phyloP scores from a whole-genome alignment of 495 filamentous ascomycete genomes.

The Penicillium argentinense region DNA sequence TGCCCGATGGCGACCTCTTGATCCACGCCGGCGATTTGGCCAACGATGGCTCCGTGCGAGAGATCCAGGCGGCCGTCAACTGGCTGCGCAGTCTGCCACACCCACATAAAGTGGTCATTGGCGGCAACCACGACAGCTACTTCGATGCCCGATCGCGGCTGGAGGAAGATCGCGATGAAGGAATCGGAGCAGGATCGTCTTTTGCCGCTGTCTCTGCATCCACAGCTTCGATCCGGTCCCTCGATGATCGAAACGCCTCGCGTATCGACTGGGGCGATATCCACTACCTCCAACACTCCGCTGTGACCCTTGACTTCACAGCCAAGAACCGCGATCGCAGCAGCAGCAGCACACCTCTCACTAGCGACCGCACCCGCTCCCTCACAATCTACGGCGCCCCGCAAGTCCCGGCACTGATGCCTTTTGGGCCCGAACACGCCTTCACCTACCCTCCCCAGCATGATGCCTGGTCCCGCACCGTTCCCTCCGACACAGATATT shows the following conservation, averaged over 20 bases:
- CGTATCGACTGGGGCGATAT: slow-evolving; percentile 58
- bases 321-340: slow-evolving; percentile 9
- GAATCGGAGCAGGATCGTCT: slow-evolving; percentile 1
- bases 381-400: slow-evolving; percentile 64
- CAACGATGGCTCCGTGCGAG: slow-evolving; percentile 65
- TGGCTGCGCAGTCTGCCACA: slow-evolving; percentile 77
- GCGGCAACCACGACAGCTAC: slow-evolving; percentile 87
- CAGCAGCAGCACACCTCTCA: slow-evolving; percentile 7
- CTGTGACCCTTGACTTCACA: slow-evolving; percentile 49
- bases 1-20: slow-evolving; percentile 80
- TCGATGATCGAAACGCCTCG: slow-evolving; percentile 37
- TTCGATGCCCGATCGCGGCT: slow-evolving; percentile 61
- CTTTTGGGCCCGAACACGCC: slow-evolving; percentile 61
- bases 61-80: slow-evolving; percentile 75
- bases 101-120: slow-evolving; percentile 75
- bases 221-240: slow-evolving; percentile 40
- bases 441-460: slow-evolving; percentile 61
- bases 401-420: slow-evolving; percentile 57
- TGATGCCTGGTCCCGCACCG: slow-evolving; percentile 63
- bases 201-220: slow-evolving; percentile 40
- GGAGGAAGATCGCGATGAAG: slow-evolving; percentile 41
- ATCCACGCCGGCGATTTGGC: slow-evolving; percentile 88
- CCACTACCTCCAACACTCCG: slow-evolving; percentile 64
- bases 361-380: slow-evolving; percentile 28
- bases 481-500: slow-evolving; percentile 77